A percentile compares a stretch with the other conserved stretches of the same genome.
Conservation (phyloP, 2,329 filamentous ascomycete species). For the Penicillium sp. region DNA sequence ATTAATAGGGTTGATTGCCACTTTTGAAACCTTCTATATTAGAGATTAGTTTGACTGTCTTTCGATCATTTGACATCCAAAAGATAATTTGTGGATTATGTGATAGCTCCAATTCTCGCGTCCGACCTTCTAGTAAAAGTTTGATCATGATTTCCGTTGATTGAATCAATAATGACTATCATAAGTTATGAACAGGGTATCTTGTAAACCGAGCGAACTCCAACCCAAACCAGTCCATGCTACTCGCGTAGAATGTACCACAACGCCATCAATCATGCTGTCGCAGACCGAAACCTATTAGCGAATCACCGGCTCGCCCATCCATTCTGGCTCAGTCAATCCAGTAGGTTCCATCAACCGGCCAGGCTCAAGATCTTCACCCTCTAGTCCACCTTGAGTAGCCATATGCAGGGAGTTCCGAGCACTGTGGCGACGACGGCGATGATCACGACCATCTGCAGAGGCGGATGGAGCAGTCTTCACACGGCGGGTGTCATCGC, state of each 20-base stretch:
- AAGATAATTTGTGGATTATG: too few relatives aligned
- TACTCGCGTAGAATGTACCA: constrained; percentile 2
- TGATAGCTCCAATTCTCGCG: too few relatives aligned
- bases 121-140: too few relatives aligned
- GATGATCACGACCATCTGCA: constrained; percentile 29
- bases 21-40: too few relatives aligned
- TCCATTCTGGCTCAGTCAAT: constrained; percentile 45
- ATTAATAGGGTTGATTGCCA: too few relatives aligned
- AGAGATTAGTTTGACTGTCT: too few relatives aligned
- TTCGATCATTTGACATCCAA: too few relatives aligned
- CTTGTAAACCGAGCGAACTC: constrained; percentile 14
- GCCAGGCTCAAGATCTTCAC: constrained; percentile 24
- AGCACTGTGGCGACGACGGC: constrained; percentile 25
- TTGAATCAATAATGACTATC: too few relatives aligned
- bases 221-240: constrained; percentile 1
- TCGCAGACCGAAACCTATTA: constrained; percentile 22
- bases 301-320: constrained; percentile 46
- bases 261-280: constrained; percentile 2
- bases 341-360: constrained; percentile 22
- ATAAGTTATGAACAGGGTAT: constrained; percentile 15
- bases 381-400: constrained; percentile 19
- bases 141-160: neutral
- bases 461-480: constrained; percentile 31
- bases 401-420: constrained; percentile 28
- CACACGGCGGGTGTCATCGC: constrained; percentile 36